Evolutionary conservation across 352 stramenopile genomes (phyloP).

Genomic region (Phytopythium kandeliae): DNA sequence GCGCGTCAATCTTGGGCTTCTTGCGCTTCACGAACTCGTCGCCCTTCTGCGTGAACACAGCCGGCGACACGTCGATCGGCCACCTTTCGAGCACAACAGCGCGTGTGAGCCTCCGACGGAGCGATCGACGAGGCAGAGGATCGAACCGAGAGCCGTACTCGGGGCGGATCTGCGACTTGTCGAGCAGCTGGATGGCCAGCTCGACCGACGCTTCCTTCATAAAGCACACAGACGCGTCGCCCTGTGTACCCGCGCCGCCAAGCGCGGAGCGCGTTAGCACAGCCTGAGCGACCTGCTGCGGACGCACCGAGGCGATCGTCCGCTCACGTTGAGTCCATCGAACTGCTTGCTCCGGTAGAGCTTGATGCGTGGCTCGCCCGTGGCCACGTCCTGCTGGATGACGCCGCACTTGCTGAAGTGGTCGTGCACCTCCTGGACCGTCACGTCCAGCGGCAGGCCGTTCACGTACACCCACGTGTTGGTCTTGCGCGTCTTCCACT

Average conservation of each 20-base stretch:
- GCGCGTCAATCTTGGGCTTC: slow-evolving; percentile 72
- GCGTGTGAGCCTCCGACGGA: no score
- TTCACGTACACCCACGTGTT: slow-evolving; percentile 96
- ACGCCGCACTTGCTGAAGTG: slow-evolving; percentile 95
- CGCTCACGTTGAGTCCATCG: slow-evolving; percentile 80
- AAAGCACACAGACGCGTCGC: slow-evolving; percentile 95
- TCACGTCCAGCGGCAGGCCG: slow-evolving; percentile 90
- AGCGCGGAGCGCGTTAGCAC: no score
- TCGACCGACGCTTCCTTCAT: slow-evolving; percentile 94
- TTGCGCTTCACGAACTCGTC: slow-evolving; percentile 72
- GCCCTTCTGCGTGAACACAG: slow-evolving; percentile 90
- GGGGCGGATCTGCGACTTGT: slow-evolving; percentile 82
- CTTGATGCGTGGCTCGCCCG: slow-evolving; percentile 93
- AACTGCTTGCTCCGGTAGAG: slow-evolving; percentile 90
- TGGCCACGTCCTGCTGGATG: slow-evolving; percentile 92
- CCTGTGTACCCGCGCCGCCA: slow-evolving; percentile 23
- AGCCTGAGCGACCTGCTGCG: not conserved
- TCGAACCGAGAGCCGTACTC: slow-evolving; percentile 42
- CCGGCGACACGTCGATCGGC: slow-evolving; percentile 62
- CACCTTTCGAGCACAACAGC: no score
- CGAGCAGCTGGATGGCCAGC: slow-evolving; percentile 91
- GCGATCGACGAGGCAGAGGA: no score
- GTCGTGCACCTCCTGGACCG: slow-evolving; percentile 87
- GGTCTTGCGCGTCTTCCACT: slow-evolving; percentile 78
- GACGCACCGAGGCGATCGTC: no score